Percentiles rank a stretch among this genome's conserved stretches.
Conservation (phyloP, 257 asterid species). For the Penstemon davidsonii region DNA sequence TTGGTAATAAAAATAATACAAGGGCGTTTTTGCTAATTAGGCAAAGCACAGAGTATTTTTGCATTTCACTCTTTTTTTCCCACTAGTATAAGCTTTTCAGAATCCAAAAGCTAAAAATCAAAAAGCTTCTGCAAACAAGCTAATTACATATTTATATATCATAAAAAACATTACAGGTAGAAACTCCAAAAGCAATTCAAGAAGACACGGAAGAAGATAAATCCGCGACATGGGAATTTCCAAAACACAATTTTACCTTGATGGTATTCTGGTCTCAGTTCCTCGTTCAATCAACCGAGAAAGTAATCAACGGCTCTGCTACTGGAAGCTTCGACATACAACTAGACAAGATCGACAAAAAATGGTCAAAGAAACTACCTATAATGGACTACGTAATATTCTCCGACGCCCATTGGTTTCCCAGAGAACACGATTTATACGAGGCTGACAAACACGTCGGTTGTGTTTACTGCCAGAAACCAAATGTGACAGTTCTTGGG, state of each 20-base stretch:
- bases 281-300: constrained; percentile 40
- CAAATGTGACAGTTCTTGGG: constrained; percentile 28
- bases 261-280: constrained; percentile 46
- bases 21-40: too few species aligned
- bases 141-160: too few species aligned
- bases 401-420: constrained; percentile 54
- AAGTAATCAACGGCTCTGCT: constrained; percentile 39
- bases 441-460: constrained; percentile 38
- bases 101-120: too few species aligned
- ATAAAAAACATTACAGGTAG: constrained; percentile 35
- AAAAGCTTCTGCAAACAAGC: too few species aligned
- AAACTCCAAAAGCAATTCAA: constrained; percentile 29
- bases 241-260: constrained; percentile 39
- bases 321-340: constrained; percentile 44
- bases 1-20: too few species aligned
- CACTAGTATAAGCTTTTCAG: too few species aligned
- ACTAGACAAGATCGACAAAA: constrained; percentile 41
- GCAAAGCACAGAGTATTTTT: too few species aligned
- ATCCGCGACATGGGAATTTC: constrained; percentile 44
- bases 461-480: constrained; percentile 42
- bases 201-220: constrained; percentile 27
- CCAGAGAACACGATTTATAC: constrained; percentile 41
- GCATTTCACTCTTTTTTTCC: too few species aligned
- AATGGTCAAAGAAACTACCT: constrained; percentile 46
- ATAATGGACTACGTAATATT: constrained; percentile 43